Evolutionary conservation across 73 alveolate species (phyloP), one percentile per base, ranked within the genome.

Genomic region (Paramecium primaurelia): DNA sequence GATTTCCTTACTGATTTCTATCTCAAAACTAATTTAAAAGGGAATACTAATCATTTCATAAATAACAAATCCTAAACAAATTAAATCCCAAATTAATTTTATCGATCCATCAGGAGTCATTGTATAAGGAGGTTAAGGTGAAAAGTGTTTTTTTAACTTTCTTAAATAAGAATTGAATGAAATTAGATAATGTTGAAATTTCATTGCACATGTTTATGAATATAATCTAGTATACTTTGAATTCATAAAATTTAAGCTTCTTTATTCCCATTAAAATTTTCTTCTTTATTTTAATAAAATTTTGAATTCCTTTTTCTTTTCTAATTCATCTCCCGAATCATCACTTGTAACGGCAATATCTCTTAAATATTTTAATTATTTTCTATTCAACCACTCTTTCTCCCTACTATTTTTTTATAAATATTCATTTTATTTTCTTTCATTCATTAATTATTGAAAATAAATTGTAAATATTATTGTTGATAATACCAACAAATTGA

Each of bases 41-140:
- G 88, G 88, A 75, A 75, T 75, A 14, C 68, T 38, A 30, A 75
- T 38, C 60, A 75, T 75, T 38, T 36, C 58, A 18, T 36, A 75
- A 38, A 75, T 75, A 16, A 75, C 88, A 3, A 75, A 22, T 14
- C 68, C 36, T 75, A 75, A 36, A 36, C 86, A 71, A 71, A 71
- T 11, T 71, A 71, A 28, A 73, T 96, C 99, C 99, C 99, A 96
- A 11, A 60, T 69, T 14, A 94, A 69, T 85, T 92, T 86, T 68
- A 86, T 51, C 6, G 94, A 87, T 59, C 93, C 96, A 77, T 96
- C 97, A 93, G 93, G 87, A 40, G 51, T 71, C 30, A 71, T 26
- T 10, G 42, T 71, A 71, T 71, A 71, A 12, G 86, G 86, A 30
- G 51, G 58, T 71, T 71, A 8, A 37, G 58, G 58, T 30, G 38